Base-by-base conservation (phyloP, 495 filamentous ascomycete species). In the Penicillium salamii region DNA sequence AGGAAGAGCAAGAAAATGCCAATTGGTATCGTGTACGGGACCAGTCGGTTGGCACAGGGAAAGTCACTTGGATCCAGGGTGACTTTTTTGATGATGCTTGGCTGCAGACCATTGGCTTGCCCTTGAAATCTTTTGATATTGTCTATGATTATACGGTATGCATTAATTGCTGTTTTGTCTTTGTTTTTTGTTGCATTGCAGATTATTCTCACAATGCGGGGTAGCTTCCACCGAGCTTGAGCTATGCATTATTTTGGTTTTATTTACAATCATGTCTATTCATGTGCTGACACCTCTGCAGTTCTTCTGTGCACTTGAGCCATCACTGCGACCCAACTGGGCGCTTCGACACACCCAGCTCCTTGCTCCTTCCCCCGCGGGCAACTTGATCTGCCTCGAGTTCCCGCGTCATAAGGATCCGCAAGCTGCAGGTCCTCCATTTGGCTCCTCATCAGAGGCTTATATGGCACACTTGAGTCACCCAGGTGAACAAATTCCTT, bases 81-180 rank as follows among this genome's bases (percentile, higher is more conserved):
- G 85, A 92, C 58, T 95, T 91, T 67, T 95, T 92, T 51, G 69
- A 71, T 42, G 74, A 85, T 53, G 78, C 72, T 11, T 90, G 85
- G 78, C 48, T 76, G 49, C 52, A 72, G 34, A 55, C 63, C 13
- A 53, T 71, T 24, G 67, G 74, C 15, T 61, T 76, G 3, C 53
- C 67, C n/a, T 67, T 68, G 13, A 72, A 75, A 49, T 73, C 65
- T 11, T 91, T 90, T 69, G 88, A 95, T 70, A 59, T 93, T 20
- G 82, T 92, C 32, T 93, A 90, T 71, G 89, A 93, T 65, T 91
- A 91, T 61, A 90, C 87, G 21, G 88, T 90, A 74, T 55, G 81
- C 62, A 33, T 42, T 6, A n/a, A n/a, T n/a, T n/a, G n/a, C n/a
- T n/a, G n/a, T 21, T 14, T 23, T 31, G 15, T 31, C 15, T 53